Evolutionary conservation across 805 yeast species (phyloP).

Genomic region (Saccharomycopsis sp.): DNA sequence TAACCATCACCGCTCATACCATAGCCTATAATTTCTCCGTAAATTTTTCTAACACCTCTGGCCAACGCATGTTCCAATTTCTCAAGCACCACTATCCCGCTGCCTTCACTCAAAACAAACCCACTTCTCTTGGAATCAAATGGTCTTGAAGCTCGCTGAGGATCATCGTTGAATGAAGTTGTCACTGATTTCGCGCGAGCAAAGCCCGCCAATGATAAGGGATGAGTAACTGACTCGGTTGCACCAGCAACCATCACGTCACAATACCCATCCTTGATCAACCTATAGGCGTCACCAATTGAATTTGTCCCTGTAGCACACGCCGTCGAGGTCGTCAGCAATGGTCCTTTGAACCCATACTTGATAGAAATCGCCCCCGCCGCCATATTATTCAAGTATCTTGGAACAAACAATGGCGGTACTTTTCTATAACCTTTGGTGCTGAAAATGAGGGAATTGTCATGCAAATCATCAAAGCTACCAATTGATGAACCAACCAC

Average conservation of each 20-base stretch:
- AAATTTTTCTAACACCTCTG: constrained; percentile 50
- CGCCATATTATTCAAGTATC: constrained; percentile 83
- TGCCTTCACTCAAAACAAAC: constrained; percentile 90
- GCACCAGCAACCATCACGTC: constrained; percentile 94
- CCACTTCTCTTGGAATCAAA: constrained; percentile 77
- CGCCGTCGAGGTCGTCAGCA: constrained; percentile 86
- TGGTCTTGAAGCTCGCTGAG: constrained; percentile 72
- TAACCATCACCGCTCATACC: constrained; percentile 89
- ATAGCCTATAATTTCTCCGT: constrained; percentile 80
- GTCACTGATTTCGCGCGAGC: constrained; percentile 81
- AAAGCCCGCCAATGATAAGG: constrained; percentile 83
- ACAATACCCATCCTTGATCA: constrained; percentile 72
- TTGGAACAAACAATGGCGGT: constrained; percentile 84
- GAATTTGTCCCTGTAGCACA: constrained; percentile 96
- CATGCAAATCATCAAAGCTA: constrained; percentile 65
- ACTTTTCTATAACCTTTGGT: constrained; percentile 56
- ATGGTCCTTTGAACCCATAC: constrained; percentile 73
- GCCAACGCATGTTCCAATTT: constrained; percentile 63
- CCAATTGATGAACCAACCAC: constrained; percentile 95
- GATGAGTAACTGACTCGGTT: constrained; percentile 80
- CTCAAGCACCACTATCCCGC: constrained; percentile 77
- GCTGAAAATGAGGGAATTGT: constrained; percentile 47
- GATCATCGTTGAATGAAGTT: constrained; percentile 53
- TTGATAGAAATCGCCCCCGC: constrained; percentile 84
- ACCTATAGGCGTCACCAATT: constrained; percentile 85